phyloP scores from a whole-genome alignment of 1,284 basidiomycete genomes.

The Puccinia polysora region DNA sequence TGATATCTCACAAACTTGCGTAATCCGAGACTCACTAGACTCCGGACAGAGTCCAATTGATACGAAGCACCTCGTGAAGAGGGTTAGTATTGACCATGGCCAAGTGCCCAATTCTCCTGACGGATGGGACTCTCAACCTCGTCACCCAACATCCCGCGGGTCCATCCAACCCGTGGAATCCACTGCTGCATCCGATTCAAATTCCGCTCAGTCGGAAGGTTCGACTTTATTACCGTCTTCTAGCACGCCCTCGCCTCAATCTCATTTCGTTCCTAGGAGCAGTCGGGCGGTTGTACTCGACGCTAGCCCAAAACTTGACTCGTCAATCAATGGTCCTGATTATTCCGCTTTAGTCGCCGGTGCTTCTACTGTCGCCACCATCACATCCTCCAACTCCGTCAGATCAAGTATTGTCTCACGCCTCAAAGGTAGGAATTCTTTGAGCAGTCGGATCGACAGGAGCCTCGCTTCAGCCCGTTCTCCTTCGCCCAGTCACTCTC shows the following conservation, averaged over 20 bases:
- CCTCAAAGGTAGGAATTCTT: constrained; percentile 2
- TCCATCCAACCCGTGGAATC: background rate
- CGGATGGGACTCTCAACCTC: too few relatives aligned
- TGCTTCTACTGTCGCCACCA: background rate
- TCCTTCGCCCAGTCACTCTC: constrained; percentile 4
- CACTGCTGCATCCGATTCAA: background rate
- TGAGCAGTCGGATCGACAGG: constrained; percentile 22
- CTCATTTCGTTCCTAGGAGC: background rate
- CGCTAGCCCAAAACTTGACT: background rate
- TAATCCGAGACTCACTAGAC: background rate
- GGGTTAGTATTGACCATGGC: too few relatives aligned
- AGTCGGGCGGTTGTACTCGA: background rate
- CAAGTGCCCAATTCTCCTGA: too few relatives aligned
- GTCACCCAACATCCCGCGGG: too few relatives aligned
- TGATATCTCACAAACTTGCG: background rate
- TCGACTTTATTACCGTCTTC: background rate
- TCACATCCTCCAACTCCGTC: background rate
- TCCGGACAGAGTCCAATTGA: constrained; percentile 7
- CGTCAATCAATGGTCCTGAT: background rate
- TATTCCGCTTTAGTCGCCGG: background rate
- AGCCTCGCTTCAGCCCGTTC: constrained; percentile 1
- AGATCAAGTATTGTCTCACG: constrained; percentile 27
- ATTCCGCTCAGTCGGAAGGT: background rate
- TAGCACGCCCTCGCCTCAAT: background rate
- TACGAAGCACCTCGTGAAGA: constrained; percentile 6